Evolutionary conservation across 768 basidiomycete genomes (phyloP).

Genomic region (Phanerochaete carnosa): DNA sequence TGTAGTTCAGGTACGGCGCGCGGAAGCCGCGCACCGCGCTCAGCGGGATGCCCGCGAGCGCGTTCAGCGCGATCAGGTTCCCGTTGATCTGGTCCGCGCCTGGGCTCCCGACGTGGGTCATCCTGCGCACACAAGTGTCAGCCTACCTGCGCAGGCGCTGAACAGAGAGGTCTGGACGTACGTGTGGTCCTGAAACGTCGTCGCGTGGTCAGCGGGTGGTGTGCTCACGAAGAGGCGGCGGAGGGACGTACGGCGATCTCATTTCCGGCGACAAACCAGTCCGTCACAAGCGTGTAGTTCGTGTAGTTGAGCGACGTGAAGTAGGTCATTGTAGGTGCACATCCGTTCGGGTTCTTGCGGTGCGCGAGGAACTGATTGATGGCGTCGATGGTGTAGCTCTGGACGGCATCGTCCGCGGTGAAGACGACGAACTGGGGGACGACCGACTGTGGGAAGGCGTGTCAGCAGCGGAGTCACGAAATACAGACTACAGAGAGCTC

Average conservation of each 20-base stretch:
- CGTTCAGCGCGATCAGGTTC: constrained; percentile 75
- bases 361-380: constrained; percentile 74
- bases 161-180: constrained; percentile 28
- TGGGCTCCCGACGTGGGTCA: constrained; percentile 73
- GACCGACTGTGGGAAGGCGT: constrained; percentile 37
- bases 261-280: constrained; percentile 80
- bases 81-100: constrained; percentile 68
- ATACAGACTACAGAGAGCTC: constrained; percentile 59
- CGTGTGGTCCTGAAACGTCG: constrained; percentile 51
- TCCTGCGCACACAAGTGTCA: constrained; percentile 35
- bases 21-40: constrained; percentile 67
- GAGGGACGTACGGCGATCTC: constrained; percentile 53
- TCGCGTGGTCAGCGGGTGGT: background rate
- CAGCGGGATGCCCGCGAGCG: constrained; percentile 74
- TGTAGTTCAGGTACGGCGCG: constrained; percentile 71
- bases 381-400: constrained; percentile 71
- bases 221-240: background rate
- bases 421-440: constrained; percentile 69
- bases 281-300: constrained; percentile 73
- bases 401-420: constrained; percentile 75
- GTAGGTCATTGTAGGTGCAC: constrained; percentile 73
- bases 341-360: constrained; percentile 75
- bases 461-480: constrained; percentile 42
- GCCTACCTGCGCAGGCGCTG: background rate
- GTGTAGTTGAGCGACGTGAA: constrained; percentile 70